A percentile compares a stretch with the other conserved stretches of the same genome.
Conservation (phyloP, 1,284 basidiomycete genomes). For the Apiotrichum veenhuisii region DNA sequence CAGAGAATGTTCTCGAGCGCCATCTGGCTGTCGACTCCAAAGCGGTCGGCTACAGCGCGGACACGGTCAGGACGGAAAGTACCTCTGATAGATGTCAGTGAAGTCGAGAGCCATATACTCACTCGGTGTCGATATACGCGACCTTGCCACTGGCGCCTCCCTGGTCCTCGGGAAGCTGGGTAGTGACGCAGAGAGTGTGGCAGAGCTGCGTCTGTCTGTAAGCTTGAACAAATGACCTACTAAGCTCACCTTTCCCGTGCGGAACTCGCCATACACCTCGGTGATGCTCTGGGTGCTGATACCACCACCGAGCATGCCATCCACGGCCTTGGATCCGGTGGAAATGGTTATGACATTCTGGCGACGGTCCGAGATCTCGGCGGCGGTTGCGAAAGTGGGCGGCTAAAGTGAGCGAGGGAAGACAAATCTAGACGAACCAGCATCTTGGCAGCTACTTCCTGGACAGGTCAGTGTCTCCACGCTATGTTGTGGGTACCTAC, state of each 20-base stretch:
- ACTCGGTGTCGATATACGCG: conserved; percentile 90
- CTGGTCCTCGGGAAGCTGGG: conserved; percentile 81
- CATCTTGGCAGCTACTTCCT: conserved; percentile 84
- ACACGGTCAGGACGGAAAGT: conserved; percentile 92
- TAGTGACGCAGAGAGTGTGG: conserved; percentile 83
- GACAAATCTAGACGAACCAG: conserved; percentile 53
- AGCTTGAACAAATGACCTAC: conserved; percentile 35
- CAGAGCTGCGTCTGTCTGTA: conserved; percentile 82
- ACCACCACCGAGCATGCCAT: conserved; percentile 80
- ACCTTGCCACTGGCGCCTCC: conserved; percentile 89
- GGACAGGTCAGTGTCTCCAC: conserved; percentile 1
- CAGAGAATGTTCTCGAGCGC: conserved; percentile 61
- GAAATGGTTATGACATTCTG: conserved; percentile 73
- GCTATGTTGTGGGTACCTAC: conserved; percentile 46
- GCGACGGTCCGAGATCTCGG: conserved; percentile 80
- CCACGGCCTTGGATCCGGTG: conserved; percentile 86
- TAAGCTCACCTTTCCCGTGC: conserved; percentile 58
- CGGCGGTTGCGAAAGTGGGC: conserved; percentile 78
- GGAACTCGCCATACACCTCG: conserved; percentile 55
- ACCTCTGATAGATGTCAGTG: conserved; percentile 53
- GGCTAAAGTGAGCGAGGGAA: conserved; percentile 55
- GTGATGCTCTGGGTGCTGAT: conserved; percentile 85
- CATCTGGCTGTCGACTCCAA: conserved; percentile 80
- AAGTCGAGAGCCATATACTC: conserved; percentile 1
- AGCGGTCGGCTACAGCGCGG: conserved; percentile 79